These are phyloP conservation scores for Yamadazyma mexicana DNA, from an alignment of 1,139 yeast genomes.

Conservation along the genomic window DNA sequence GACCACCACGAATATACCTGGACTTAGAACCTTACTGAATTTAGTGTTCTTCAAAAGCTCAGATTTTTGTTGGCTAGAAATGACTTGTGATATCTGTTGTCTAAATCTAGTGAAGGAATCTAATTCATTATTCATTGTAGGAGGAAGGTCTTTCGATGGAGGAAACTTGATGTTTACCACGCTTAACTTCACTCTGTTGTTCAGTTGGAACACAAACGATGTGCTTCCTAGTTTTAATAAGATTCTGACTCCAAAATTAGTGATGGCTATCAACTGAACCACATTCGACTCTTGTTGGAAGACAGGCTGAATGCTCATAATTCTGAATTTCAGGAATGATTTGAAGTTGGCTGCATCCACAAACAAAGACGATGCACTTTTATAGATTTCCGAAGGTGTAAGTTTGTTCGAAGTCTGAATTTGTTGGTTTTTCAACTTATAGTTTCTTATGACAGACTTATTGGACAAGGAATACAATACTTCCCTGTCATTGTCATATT, in stretches of 20 bases:
- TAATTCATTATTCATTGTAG: conserved; percentile 52
- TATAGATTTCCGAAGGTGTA: conserved; percentile 50
- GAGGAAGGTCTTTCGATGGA: conserved; percentile 65
- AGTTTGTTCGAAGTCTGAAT: conserved; percentile 40
- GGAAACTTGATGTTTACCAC: conserved; percentile 69
- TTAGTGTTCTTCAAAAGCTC: conserved; percentile 49
- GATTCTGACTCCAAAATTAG: conserved; percentile 81
- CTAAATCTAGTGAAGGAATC: conserved; percentile 46
- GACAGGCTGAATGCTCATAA: conserved; percentile 65
- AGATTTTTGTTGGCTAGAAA: conserved; percentile 46
- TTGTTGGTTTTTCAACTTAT: conserved; percentile 51
- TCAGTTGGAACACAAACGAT: conserved; percentile 18
- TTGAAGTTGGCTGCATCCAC: conserved; percentile 43
- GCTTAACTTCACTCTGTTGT: conserved; percentile 35
- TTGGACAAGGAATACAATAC: conserved; percentile 82
- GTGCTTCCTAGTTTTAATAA: conserved; percentile 53
- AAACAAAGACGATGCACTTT: conserved; percentile 59
- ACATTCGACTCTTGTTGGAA: conserved; percentile 65
- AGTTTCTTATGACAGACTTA: conserved; percentile 78
- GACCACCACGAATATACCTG: conserved; percentile 72
- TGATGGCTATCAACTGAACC: conserved; percentile 79
- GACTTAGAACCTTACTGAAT: conserved; percentile 62
- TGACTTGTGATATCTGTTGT: conserved; percentile 43
- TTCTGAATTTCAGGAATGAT: conserved; percentile 49
- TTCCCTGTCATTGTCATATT: conserved; percentile 74